These are phyloP conservation scores for Xylaria sp. DNA, from an alignment of 2,329 filamentous ascomycete species.

Conservation along the genomic window DNA sequence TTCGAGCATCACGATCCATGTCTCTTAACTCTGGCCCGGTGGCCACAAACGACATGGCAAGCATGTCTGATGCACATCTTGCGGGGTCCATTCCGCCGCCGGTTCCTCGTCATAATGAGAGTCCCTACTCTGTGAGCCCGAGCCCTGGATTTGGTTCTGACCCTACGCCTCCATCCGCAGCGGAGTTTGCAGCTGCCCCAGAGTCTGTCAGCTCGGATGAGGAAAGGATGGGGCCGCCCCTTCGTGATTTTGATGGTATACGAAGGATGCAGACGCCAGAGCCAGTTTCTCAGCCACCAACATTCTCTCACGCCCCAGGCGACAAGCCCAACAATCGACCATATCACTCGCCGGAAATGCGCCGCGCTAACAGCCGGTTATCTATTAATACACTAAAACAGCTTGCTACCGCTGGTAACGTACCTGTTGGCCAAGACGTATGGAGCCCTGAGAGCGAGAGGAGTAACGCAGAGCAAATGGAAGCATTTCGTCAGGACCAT, in stretches of 20 bases:
- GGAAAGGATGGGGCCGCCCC: conserved; percentile 57
- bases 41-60: conserved; percentile 61
- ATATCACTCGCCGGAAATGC: conserved; percentile 79
- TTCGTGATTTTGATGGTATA: conserved; percentile 65
- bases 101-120: conserved; percentile 44
- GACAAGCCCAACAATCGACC: conserved; percentile 76
- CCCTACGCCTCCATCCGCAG: conserved; percentile 54
- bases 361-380: conserved; percentile 84
- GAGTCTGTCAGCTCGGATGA: conserved; percentile 69
- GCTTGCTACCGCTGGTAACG: conserved; percentile 75
- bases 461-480: conserved; percentile 50
- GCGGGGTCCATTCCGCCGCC: conserved; percentile 42
- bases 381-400: conserved; percentile 85
- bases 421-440: conserved; percentile 53
- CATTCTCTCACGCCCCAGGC: conserved; percentile 80
- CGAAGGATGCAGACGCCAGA: conserved; percentile 72
- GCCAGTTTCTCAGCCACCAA: conserved; percentile 81
- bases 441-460: conserved; percentile 48
- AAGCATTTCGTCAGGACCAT: conserved; percentile 48
- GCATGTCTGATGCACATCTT: conserved; percentile 60
- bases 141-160: conserved; percentile 51
- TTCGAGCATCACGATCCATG: conserved; percentile 64
- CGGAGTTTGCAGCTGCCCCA: conserved; percentile 59
- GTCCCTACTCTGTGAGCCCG: conserved; percentile 47
- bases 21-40: conserved; percentile 56